These are phyloP conservation scores for Fraxinus cuspidata DNA, from an alignment of 257 asterid species.

Conservation along the genomic window DNA sequence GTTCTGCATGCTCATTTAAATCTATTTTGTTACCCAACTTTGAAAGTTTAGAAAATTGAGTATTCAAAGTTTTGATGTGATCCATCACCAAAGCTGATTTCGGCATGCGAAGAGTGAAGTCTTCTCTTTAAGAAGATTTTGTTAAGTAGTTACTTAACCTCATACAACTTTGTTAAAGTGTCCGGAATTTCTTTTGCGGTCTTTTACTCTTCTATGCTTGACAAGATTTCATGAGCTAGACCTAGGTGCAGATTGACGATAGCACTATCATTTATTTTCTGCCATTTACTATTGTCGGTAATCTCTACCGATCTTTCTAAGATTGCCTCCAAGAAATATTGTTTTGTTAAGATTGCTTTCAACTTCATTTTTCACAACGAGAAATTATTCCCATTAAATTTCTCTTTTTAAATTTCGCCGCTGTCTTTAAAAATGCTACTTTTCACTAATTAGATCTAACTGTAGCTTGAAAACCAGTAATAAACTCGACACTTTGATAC, in stretches of 20 bases:
- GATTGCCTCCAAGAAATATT: neutral
- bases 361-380: neutral
- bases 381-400: slow-evolving; percentile 11
- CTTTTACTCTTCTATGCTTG: neutral
- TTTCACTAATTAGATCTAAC: too few relatives aligned
- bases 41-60: neutral
- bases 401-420: neutral
- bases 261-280: neutral
- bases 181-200: neutral
- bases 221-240: neutral
- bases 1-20: neutral
- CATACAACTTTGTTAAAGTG: neutral
- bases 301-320: neutral
- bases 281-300: neutral
- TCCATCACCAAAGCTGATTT: neutral
- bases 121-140: neutral
- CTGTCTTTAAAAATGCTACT: neutral
- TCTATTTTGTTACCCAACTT: neutral
- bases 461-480: too few relatives aligned
- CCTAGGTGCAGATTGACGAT: neutral
- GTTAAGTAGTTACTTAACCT: neutral
- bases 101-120: slow-evolving; percentile 4
- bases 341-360: neutral
- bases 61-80: neutral
- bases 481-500: too few relatives aligned